Evolutionary conservation across 352 stramenopile species (phyloP).

Genomic region (Pythium apleroticum): DNA sequence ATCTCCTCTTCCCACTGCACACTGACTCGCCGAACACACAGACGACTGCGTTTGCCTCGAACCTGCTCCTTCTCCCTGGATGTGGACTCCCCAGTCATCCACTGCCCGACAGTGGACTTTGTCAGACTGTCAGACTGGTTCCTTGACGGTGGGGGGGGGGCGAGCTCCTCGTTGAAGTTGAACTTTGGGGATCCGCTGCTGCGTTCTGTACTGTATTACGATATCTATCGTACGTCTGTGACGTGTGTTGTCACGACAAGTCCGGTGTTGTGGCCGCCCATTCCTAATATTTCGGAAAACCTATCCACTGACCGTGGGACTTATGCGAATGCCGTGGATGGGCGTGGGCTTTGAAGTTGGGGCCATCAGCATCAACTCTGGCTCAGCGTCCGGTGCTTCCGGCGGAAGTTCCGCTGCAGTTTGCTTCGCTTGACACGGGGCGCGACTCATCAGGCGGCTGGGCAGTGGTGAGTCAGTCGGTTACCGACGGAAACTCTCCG

Average conservation of each 20-base stretch:
- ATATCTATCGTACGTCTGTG: neutral
- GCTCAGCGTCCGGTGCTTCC: neutral
- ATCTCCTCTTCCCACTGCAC: neutral
- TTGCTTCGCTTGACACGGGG: neutral
- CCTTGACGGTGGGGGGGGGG: neutral
- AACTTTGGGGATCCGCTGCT: neutral
- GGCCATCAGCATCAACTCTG: neutral
- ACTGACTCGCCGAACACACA: too few species aligned
- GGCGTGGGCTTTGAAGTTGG: neutral
- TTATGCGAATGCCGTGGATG: neutral
- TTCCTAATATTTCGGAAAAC: neutral
- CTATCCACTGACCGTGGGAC: neutral
- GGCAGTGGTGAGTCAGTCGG: slow-evolving; percentile 8
- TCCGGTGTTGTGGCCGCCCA: neutral
- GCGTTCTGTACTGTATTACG: neutral
- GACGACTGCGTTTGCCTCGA: neutral
- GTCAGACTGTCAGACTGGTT: neutral
- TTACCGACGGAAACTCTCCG: neutral
- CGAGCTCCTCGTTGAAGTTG: slow-evolving; percentile 22
- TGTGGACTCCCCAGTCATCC: neutral
- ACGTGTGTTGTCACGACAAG: neutral
- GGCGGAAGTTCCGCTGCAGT: neutral
- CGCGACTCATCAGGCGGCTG: slow-evolving; percentile 8
- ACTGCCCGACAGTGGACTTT: neutral
- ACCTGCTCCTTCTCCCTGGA: neutral